These are phyloP conservation scores for Stipa capillata DNA, from an alignment of 176 grass and related monocot genomes.

Conservation along the genomic window DNA sequence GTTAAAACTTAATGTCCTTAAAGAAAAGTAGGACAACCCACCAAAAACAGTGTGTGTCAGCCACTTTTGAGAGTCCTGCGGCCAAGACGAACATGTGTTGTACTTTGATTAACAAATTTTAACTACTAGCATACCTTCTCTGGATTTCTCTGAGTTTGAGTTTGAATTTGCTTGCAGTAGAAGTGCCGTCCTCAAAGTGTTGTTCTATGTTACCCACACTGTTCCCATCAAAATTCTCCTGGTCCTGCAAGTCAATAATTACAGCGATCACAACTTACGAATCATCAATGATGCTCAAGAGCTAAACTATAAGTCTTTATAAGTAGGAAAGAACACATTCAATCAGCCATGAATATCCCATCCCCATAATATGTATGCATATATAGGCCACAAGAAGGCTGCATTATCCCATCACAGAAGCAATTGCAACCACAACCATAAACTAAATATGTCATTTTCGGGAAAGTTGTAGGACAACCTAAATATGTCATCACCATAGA, in stretches of 20 bases:
- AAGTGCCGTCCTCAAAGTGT: constrained; percentile 27
- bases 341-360: not conserved
- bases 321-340: not conserved
- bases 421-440: not conserved
- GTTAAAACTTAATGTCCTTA: not conserved
- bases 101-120: not conserved
- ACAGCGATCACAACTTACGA: not conserved
- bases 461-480: not conserved
- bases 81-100: not conserved
- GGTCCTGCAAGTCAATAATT: constrained; percentile 24
- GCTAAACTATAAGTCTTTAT: not conserved
- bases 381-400: not conserved
- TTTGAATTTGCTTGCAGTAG: constrained; percentile 36
- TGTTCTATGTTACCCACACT: constrained; percentile 25
- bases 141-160: constrained; percentile 46
- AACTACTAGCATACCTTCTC: constrained; percentile 21
- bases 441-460: not conserved
- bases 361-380: not conserved
- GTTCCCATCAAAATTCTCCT: constrained; percentile 24
- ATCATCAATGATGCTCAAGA: not conserved
- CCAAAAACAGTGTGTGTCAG: not conserved
- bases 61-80: not conserved
- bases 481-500: not conserved
- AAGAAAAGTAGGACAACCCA: not conserved
- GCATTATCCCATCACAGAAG: not conserved